Evolutionary conservation across 2,329 filamentous ascomycete genomes (phyloP), one percentile per base, ranked within the genome.

Genomic region (Penicillium occitanis): DNA sequence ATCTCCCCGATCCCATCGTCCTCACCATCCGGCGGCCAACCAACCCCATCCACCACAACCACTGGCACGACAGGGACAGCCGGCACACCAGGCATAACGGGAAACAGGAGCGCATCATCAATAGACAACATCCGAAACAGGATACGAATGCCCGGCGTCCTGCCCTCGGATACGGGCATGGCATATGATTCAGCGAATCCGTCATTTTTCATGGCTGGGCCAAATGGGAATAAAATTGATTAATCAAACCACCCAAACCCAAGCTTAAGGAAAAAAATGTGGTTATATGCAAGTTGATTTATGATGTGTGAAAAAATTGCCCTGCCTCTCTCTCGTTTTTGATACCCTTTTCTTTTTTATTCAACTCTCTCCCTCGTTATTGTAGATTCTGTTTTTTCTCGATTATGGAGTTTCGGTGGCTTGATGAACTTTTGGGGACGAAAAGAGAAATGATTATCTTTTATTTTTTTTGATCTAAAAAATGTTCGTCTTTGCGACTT

Each of bases 11-110:
- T 60, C 5, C 57, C 57, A 28, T 60, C 57, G 13, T 60, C 57
- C 1, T 60, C 57, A 14, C 1, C 55, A 44, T 46, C 57, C 5
- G 50, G 50, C 37, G 37, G 57, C 22, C 71, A 71, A 51, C 70
- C 69, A 22, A 68, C 72, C 35, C 68, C 69, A 6, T 37, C 46
- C 5, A 28, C 64, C 10, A 51, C 30, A 22, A 44, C 42, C n/a
- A 48, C 46, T 11, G 22, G 22, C 22, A 50, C 46, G 14, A 28
- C 71, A 63, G 44, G 70, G 51, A 70, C 70, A n/a, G 66, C 71
- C 48, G 67, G 68, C 6, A 53, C 50, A 3, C 30, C 40, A 53
- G 22, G 68, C 5, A 51, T 25, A 10, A 19, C 40, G 33, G 17
- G 67, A 7, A 60, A 69, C 30, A 69, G 71, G 42, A 70, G 63